These are phyloP conservation scores for Phytophthora parvispora DNA, from an alignment of 352 stramenopile genomes.

Conservation along the genomic window DNA sequence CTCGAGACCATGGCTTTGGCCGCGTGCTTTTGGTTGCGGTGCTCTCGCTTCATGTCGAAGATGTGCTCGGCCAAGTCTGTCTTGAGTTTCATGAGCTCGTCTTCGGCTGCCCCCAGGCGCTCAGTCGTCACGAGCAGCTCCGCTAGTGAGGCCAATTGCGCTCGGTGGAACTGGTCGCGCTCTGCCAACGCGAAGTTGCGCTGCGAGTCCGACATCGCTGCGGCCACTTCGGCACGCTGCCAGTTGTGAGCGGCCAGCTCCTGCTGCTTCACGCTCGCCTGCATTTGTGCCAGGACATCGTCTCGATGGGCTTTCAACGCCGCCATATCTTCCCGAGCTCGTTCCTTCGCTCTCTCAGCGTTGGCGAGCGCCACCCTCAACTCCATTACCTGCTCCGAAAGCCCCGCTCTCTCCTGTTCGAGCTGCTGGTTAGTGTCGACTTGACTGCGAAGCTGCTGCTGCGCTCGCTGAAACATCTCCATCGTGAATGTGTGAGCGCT, in stretches of 20 bases:
- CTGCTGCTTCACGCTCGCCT: conserved; percentile 56
- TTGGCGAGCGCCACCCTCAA: conserved; percentile 43
- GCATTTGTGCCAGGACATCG: conserved; percentile 58
- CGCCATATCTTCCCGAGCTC: conserved; percentile 33
- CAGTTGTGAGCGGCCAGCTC: conserved; percentile 52
- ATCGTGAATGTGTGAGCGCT: conserved; percentile 28
- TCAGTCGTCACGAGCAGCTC: conserved; percentile 61
- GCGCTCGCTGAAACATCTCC: conserved; percentile 11
- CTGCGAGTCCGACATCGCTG: conserved; percentile 71
- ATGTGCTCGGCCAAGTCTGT: conserved; percentile 74
- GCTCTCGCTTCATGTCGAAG: conserved; percentile 67
- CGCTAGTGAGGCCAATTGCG: conserved; percentile 46
- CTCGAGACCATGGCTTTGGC: conserved; percentile 15
- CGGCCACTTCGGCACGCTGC: conserved; percentile 66
- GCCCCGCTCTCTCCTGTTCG: conserved; percentile 9
- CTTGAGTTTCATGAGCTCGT: conserved; percentile 69
- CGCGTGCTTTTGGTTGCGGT: conserved; percentile 50
- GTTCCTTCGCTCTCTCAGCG: conserved; percentile 32
- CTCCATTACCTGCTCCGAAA: conserved; percentile 30
- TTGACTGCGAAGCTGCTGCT: conserved; percentile 13
- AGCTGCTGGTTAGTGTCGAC: conserved; percentile 12
- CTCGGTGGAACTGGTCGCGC: conserved; percentile 58
- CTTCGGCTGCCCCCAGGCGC: conserved; percentile 51
- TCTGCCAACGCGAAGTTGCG: conserved; percentile 74
- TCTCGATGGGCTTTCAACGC: conserved; percentile 57